Evolutionary conservation across 2,329 filamentous ascomycete genomes (phyloP).

Genomic region (Fusarium papillatum): DNA sequence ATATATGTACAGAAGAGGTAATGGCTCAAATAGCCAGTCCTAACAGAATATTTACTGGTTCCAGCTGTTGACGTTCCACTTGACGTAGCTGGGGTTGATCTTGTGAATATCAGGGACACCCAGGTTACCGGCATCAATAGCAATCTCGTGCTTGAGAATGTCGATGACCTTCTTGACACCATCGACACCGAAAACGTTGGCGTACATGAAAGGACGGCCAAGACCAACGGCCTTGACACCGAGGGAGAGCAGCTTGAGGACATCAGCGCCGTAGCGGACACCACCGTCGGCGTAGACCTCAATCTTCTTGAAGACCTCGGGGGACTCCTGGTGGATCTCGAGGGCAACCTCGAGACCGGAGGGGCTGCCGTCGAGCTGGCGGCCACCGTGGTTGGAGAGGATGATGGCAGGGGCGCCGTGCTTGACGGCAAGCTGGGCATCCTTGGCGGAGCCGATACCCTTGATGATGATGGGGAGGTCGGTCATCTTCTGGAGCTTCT

Average conservation of each 20-base stretch:
- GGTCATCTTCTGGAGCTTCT: slow-evolving; percentile 51
- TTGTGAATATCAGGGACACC: slow-evolving; percentile 54
- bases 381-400: slow-evolving; percentile 59
- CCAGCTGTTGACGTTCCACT: slow-evolving; percentile 44
- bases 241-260: slow-evolving; percentile 58
- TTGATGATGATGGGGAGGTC: slow-evolving; percentile 56
- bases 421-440: slow-evolving; percentile 52
- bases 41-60: slow-evolving; percentile 27
- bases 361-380: slow-evolving; percentile 56
- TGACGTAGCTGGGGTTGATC: slow-evolving; percentile 47
- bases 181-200: slow-evolving; percentile 64
- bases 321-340: slow-evolving; percentile 53
- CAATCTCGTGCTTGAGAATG: slow-evolving; percentile 65
- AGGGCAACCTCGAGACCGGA: slow-evolving; percentile 54
- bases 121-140: slow-evolving; percentile 58
- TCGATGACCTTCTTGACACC: slow-evolving; percentile 60
- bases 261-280: slow-evolving; percentile 58
- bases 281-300: slow-evolving; percentile 58
- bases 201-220: slow-evolving; percentile 65
- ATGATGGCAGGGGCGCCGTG: slow-evolving; percentile 51
- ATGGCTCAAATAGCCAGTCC: slow-evolving; percentile 1
- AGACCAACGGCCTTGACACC: slow-evolving; percentile 60
- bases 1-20: slow-evolving; percentile 25
- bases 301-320: slow-evolving; percentile 54
- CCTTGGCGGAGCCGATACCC: slow-evolving; percentile 53